Conservation (phyloP, 2,329 filamentous ascomycete species). For the Neonectria ditissima region DNA sequence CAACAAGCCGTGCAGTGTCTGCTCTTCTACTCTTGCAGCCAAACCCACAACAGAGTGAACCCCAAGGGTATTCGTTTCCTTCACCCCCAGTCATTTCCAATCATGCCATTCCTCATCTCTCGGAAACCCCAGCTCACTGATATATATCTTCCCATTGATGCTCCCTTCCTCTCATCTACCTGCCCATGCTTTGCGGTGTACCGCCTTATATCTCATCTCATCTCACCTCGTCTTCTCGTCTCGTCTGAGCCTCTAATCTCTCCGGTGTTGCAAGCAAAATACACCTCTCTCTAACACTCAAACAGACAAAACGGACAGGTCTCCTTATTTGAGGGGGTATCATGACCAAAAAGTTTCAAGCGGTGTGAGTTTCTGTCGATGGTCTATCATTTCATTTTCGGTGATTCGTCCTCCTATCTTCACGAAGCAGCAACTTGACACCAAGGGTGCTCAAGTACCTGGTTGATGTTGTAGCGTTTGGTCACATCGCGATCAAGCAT, state of each 20-base stretch:
- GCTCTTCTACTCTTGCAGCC: not conserved
- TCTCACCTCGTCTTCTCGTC: conserved; percentile 12
- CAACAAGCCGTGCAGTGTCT: not conserved
- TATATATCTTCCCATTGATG: conserved; percentile 19
- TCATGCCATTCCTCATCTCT: conserved; percentile 4
- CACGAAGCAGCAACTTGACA: conserved; percentile 51
- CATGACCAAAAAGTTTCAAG: conserved; percentile 36
- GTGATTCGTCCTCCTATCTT: conserved; percentile 17
- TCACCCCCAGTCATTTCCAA: conserved; percentile 10
- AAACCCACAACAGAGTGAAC: conserved; percentile 7
- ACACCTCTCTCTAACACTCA: conserved; percentile 36
- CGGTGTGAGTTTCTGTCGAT: conserved; percentile 24
- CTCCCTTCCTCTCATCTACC: conserved; percentile 19
- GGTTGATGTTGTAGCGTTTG: conserved; percentile 84
- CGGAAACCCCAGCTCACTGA: conserved; percentile 9
- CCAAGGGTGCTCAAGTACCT: conserved; percentile 93
- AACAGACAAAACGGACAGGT: conserved; percentile 32
- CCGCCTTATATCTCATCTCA: not conserved
- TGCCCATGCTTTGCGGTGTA: not conserved
- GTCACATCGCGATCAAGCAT: conserved; percentile 95
- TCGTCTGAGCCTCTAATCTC: conserved; percentile 14
- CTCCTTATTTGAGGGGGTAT: conserved; percentile 39
- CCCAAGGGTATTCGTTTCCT: conserved; percentile 1
- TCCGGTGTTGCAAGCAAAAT: conserved; percentile 15
- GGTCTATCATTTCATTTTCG: conserved; percentile 20